A percentile compares a stretch with the other conserved stretches of the same genome.
phyloP scores from a whole-genome alignment of 78 protist genomes.

The Dictyostelium citrinum region DNA sequence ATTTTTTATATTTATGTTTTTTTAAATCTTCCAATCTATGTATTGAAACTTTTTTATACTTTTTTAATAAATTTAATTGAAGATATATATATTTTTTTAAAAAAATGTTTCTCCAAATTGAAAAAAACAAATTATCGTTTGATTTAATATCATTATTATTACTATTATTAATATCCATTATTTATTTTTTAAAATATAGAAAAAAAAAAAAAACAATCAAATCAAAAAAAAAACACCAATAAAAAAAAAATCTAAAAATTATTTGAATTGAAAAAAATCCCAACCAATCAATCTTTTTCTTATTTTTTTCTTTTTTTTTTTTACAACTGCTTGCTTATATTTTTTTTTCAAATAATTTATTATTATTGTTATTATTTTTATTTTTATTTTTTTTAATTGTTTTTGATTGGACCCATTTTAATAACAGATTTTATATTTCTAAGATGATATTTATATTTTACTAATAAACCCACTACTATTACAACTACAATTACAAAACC shows the following conservation, averaged over 20 bases:
- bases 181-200: not conserved
- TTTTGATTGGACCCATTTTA: not conserved
- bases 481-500: not conserved
- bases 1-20: not conserved
- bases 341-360: too few relatives aligned
- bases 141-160: too few relatives aligned
- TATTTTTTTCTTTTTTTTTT: too few relatives aligned
- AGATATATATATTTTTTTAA: not conserved
- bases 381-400: not conserved
- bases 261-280: too few relatives aligned
- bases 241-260: too few relatives aligned
- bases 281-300: too few relatives aligned
- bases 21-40: not conserved
- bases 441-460: not conserved
- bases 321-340: too few relatives aligned
- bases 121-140: not conserved
- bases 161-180: not conserved
- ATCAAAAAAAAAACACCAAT: not conserved
- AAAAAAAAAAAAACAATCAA: too few relatives aligned
- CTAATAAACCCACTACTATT: not conserved
- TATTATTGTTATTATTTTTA: too few relatives aligned
- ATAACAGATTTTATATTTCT: not conserved
- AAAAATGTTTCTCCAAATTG: not conserved
- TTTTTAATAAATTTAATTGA: not conserved
- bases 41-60: not conserved